These are phyloP conservation scores for Actinomucor elegans DNA, from an alignment of 371 early-diverging fungal species.

Conservation along the genomic window DNA sequence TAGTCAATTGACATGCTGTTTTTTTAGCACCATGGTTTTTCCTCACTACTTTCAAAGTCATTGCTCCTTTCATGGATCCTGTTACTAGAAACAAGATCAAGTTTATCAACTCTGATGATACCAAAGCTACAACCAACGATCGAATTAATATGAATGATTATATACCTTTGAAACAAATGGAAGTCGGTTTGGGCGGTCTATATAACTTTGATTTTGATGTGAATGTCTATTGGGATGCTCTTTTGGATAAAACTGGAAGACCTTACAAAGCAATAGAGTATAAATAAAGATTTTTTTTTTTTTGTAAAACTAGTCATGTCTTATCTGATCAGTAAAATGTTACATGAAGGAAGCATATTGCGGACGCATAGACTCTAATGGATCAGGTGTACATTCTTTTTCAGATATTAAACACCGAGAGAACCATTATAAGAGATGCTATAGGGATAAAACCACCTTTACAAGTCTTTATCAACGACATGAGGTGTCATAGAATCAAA, in stretches of 20 bases:
- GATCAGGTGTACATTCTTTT: no score
- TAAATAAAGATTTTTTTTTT: no score
- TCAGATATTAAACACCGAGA: no score
- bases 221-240: slow-evolving; percentile 51
- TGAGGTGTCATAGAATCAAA: no score
- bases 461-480: no score
- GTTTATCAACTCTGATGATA: slow-evolving; percentile 65
- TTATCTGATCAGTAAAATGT: no score
- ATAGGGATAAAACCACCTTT: no score
- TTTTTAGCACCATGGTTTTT: slow-evolving; percentile 77
- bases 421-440: no score
- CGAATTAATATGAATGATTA: slow-evolving; percentile 40
- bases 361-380: no score
- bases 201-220: slow-evolving; percentile 54
- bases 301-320: no score
- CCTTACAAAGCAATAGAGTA: slow-evolving; percentile 34
- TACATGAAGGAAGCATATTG: no score
- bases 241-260: slow-evolving; percentile 25
- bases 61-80: slow-evolving; percentile 86
- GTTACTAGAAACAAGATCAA: slow-evolving; percentile 80
- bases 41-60: slow-evolving; percentile 66
- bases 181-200: slow-evolving; percentile 52
- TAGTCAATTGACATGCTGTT: neutral
- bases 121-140: slow-evolving; percentile 16
- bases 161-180: slow-evolving; percentile 52